These are phyloP conservation scores for Cylindrotheca closterium DNA, from an alignment of 108 stramenopile species.

Conservation along the genomic window DNA sequence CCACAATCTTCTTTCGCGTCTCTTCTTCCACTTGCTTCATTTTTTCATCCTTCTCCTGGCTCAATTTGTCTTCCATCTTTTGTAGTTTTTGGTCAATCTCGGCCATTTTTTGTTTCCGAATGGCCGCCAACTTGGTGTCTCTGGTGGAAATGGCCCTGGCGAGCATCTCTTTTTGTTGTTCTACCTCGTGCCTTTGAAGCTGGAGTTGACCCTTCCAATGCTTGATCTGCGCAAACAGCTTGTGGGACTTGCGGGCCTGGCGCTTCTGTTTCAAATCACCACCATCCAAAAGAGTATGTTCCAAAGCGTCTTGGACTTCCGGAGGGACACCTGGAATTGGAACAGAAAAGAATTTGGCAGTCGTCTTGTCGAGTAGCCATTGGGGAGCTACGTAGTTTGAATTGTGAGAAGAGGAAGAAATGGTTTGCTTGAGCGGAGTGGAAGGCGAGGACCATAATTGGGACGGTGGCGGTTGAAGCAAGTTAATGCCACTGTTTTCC, in stretches of 20 bases:
- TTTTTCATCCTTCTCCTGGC: conserved; percentile 19
- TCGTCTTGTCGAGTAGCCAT: conserved; percentile 33
- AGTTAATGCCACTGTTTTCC: too few species aligned
- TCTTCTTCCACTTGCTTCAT: conserved; percentile 13
- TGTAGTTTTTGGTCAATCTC: conserved; percentile 8
- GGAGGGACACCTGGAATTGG: conserved; percentile 21
- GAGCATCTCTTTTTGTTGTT: conserved; percentile 26
- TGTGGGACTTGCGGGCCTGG: background rate
- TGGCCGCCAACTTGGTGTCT: conserved; percentile 12
- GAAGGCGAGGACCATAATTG: too few species aligned
- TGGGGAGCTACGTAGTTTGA: conserved; percentile 28
- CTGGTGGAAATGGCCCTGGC: conserved; percentile 18
- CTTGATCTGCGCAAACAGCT: background rate
- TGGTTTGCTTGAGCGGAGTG: background rate
- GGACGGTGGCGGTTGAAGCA: too few species aligned
- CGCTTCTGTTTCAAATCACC: background rate
- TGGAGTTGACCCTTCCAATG: background rate
- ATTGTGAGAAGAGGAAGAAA: conserved; percentile 1
- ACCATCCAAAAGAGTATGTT: conserved; percentile 5
- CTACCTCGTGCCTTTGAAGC: conserved; percentile 2
- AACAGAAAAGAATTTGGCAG: conserved; percentile 29
- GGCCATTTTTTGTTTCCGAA: conserved; percentile 5
- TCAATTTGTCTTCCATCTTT: conserved; percentile 12
- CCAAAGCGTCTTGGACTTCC: conserved; percentile 5
- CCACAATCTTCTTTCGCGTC: background rate